Base-by-base conservation (phyloP, 2,329 filamentous ascomycete species). In the Pyrenophora teres region DNA sequence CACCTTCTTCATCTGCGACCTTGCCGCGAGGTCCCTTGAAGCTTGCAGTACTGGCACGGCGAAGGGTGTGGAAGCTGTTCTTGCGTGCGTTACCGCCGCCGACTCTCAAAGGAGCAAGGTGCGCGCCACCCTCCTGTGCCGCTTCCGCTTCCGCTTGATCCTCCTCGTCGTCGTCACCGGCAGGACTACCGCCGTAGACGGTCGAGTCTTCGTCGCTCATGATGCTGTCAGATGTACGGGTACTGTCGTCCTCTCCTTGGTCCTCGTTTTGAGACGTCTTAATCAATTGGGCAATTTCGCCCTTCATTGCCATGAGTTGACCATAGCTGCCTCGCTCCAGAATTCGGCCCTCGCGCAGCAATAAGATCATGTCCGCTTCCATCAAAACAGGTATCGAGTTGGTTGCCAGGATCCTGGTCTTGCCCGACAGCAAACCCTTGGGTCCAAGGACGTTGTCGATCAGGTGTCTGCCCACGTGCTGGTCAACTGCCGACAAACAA, bases 401-500 rank as follows among this genome's bases (percentile, higher is more conserved):
- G 16, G 94, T 99, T 8, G 94, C 92, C 42, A 99, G 81, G 47
- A 99, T 89, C 60, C 93, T 87, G 6, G 93, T 97, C 77, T 97
- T 97, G 33, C 87, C 84, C 44, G 80, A 83, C 19, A 99, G 81
- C 6, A 99, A 79, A 60, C 94, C 94, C 56, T 87, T 88, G 4
- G 88, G 81, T 10, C 94, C 94, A 31, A 99, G 84, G 0, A 99
- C 94, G 57, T 94, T 90, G 70, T 97, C 89, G 65, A 97, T 97
- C 50, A 99, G 83, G 75, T 99, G 94, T 58, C 90, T 84, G 42
- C 94, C 94, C 52, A 99, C 94, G 69, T 99, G 94, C 59, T 96
- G 93, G 75, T 99, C 94, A n/a, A 99, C 94, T 0, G 95, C 94
- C 13, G 93, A 97, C 9, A 99, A 81, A 55, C 92, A 89, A 71